phyloP scores from a whole-genome alignment of 306 rosid genomes.

The Dryas octopetala region DNA sequence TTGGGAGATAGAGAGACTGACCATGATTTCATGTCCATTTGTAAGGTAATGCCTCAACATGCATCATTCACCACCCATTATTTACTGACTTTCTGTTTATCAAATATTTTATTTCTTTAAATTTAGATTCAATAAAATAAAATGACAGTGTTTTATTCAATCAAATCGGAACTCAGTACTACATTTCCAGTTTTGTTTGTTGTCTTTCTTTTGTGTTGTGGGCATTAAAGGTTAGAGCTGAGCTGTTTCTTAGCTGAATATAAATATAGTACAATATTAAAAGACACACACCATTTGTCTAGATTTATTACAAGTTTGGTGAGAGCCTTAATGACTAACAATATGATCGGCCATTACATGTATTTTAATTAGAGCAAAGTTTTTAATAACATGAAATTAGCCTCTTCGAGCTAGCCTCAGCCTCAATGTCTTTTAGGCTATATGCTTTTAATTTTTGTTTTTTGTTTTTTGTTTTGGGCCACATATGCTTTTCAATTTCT shows the following conservation, averaged over 20 bases:
- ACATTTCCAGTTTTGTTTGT: neutral
- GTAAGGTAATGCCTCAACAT: constrained; percentile 59
- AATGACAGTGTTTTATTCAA: no score
- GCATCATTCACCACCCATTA: neutral
- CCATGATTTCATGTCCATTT: constrained; percentile 88
- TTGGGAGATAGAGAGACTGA: constrained; percentile 80
- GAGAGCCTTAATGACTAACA: constrained; percentile 21
- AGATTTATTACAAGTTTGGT: constrained; percentile 39
- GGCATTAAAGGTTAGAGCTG: neutral
- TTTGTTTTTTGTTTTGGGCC: neutral
- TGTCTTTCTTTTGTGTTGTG: neutral
- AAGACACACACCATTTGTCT: constrained; percentile 6
- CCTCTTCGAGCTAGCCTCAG: neutral
- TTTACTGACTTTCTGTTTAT: neutral
- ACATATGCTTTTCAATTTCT: neutral
- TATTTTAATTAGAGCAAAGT: neutral
- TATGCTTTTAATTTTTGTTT: neutral
- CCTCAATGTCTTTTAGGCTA: no score
- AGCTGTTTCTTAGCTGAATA: constrained; percentile 9
- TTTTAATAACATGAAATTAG: neutral
- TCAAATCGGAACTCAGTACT: no score
- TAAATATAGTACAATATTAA: neutral
- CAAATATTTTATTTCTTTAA: no score
- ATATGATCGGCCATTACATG: neutral
- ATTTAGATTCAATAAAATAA: no score